These are phyloP conservation scores for Gossypium armourianum DNA, from an alignment of 441 rosid genomes.

Conservation along the genomic window DNA sequence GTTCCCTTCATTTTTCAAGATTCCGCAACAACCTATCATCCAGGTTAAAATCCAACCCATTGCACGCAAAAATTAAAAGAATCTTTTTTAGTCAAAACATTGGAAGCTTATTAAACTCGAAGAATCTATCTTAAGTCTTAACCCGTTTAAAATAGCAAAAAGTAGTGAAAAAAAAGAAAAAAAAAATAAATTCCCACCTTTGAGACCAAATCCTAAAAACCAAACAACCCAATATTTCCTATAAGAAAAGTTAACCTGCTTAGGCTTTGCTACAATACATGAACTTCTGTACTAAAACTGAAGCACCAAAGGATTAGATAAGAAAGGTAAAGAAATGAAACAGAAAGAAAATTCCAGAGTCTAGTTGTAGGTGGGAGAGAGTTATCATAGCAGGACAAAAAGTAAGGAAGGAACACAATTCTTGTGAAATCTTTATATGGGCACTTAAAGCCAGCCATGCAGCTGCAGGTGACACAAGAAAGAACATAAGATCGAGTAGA, in stretches of 20 bases:
- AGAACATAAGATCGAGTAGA: conserved; percentile 16
- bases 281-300: not conserved
- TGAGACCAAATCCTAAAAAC: not conserved
- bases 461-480: conserved; percentile 31
- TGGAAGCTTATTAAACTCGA: not conserved
- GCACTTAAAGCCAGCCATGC: conserved; percentile 60
- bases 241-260: not conserved
- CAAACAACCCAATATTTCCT: not conserved
- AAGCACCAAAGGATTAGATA: not conserved
- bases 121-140: not conserved
- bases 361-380: conserved; percentile 16
- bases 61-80: not conserved
- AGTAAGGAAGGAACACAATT: conserved; percentile 34
- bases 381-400: conserved; percentile 29
- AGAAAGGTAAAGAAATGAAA: not conserved
- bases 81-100: not conserved
- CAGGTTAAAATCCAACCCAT: not conserved
- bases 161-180: not conserved
- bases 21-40: not conserved
- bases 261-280: not conserved
- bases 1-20: not conserved
- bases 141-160: not conserved
- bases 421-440: conserved; percentile 56
- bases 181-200: not conserved
- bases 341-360: conserved; percentile 18